These are phyloP conservation scores for Boletus reticuloceps DNA, from an alignment of 768 basidiomycete species.

Conservation along the genomic window DNA sequence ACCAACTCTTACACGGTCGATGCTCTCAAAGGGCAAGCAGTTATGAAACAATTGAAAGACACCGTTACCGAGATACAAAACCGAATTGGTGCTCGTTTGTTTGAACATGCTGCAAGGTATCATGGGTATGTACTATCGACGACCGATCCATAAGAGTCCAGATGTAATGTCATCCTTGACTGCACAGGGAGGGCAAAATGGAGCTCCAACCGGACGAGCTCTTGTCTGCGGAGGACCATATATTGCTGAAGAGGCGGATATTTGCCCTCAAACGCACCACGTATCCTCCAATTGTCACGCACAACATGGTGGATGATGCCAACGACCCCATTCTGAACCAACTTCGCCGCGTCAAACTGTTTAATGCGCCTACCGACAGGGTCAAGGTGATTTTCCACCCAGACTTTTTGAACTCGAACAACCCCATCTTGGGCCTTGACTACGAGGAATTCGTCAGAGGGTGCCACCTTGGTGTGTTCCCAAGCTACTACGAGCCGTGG, in stretches of 20 bases:
- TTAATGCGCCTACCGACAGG: constrained; percentile 84
- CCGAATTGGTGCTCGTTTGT: constrained; percentile 86
- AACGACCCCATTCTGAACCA: constrained; percentile 94
- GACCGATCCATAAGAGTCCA: not conserved
- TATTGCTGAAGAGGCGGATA: constrained; percentile 92
- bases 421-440: constrained; percentile 94
- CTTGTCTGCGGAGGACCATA: constrained; percentile 88
- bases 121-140: constrained; percentile 61
- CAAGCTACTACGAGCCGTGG: constrained; percentile 96
- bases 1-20: constrained; percentile 98
- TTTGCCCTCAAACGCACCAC: constrained; percentile 94
- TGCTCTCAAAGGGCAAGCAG: constrained; percentile 95
- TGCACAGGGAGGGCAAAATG: constrained; percentile 63
- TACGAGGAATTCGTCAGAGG: constrained; percentile 99
- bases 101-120: constrained; percentile 92
- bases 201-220: constrained; percentile 73
- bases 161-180: not conserved
- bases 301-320: constrained; percentile 96
- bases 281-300: constrained; percentile 94
- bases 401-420: constrained; percentile 96
- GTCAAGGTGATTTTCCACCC: constrained; percentile 99
- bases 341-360: constrained; percentile 89
- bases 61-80: constrained; percentile 96
- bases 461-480: constrained; percentile 98
- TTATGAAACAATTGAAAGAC: constrained; percentile 93